Conservation (phyloP, 2,329 filamentous ascomycete species). For the Trichoderma semiorbis region DNA sequence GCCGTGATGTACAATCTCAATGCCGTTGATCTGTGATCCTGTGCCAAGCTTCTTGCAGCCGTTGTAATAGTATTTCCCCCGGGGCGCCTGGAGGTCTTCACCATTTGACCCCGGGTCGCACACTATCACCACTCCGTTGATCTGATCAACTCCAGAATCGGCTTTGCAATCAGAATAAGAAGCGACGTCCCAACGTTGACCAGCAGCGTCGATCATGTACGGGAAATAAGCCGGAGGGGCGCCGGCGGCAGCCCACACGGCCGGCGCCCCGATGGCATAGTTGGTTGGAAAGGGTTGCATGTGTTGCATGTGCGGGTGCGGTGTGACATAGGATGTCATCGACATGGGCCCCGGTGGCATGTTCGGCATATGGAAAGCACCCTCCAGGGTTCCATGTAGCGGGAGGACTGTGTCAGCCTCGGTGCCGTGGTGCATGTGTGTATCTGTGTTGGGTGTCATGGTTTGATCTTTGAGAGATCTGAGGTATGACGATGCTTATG, state of each 20-base stretch:
- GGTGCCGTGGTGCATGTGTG: background rate
- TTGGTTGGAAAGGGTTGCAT: background rate
- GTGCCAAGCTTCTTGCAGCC: conserved; percentile 6
- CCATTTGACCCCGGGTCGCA: background rate
- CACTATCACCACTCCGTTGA: conserved; percentile 8
- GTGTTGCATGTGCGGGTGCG: background rate
- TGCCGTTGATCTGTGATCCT: conserved; percentile 1
- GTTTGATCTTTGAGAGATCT: background rate
- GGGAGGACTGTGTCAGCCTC: background rate
- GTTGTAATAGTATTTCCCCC: background rate
- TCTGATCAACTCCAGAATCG: background rate
- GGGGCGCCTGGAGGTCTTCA: background rate
- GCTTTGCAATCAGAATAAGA: background rate
- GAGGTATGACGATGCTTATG: background rate
- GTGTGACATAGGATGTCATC: background rate
- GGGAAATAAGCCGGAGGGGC: background rate
- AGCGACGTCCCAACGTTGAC: background rate
- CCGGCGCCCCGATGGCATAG: background rate
- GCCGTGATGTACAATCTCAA: conserved; percentile 7
- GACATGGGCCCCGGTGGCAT: background rate
- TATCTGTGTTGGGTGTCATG: background rate
- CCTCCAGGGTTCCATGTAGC: background rate
- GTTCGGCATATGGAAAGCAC: background rate
- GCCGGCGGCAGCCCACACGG: background rate
- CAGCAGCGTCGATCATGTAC: background rate